Evolutionary conservation across 164 flowering plant species (phyloP), one percentile per base, ranked within the genome.

Genomic region (Vitis cinerea): DNA sequence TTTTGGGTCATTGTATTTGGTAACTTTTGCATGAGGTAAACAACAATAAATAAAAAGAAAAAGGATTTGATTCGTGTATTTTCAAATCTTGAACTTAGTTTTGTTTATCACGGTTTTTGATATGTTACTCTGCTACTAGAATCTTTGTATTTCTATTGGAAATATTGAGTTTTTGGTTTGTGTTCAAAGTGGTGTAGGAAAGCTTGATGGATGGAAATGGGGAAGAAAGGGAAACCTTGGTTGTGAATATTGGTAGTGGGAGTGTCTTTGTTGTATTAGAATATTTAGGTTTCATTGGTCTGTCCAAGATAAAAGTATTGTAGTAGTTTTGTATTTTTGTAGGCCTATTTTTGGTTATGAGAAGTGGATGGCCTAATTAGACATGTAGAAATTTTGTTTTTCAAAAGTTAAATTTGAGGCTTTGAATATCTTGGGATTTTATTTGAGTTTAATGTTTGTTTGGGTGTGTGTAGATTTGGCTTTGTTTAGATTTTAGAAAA

Each of bases 291-390:
- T 77, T 23, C 79, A 83, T 64, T 76, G 70, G 75, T 83, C 85
- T 63, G 72, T 89, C 64, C 86, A 89, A 51, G 76, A 80, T 61
- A 91, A 89, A 84, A 90, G 94, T 89, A 70, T 47, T 73, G 3
- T 3, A 7, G 44, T 31, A 7, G 10, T 54, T 65, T 61, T 59
- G 53, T 23, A 8, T 13, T 64, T 48, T 30, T 60, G 10, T 73
- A 6, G 14, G 52, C 68, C 9, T 54, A 3, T 56, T 59, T 7
- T 69, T 19, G 58, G 15, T 64, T 52, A 4, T 1, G 27, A 56
- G 48, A 61, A 64, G 9, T n/a, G 68, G 51, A 64, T 70, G 55
- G 8, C 15, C 16, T 15, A 51, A 13, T 48, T 49, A 8, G 17
- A 48, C 2, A 1, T 10, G 62, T 1, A 19, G 23, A 19, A 19